phyloP scores from a whole-genome alignment of 805 yeast species.

The Candida qinlingensis region DNA sequence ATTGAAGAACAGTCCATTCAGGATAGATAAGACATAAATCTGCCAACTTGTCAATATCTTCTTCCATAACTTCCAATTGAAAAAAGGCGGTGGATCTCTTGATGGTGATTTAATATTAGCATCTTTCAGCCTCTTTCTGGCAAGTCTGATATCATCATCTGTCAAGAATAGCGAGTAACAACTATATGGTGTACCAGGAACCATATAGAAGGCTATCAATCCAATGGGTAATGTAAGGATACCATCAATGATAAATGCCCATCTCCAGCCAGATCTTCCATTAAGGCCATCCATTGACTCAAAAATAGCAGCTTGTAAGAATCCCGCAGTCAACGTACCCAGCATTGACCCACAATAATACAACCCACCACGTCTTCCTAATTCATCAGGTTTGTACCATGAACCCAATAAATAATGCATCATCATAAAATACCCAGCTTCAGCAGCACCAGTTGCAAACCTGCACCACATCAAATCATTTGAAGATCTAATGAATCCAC shows the following conservation, averaged over 20 bases:
- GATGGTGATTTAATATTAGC: slow-evolving; percentile 28
- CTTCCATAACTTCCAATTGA: slow-evolving; percentile 45
- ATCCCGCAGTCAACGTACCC: slow-evolving; percentile 40
- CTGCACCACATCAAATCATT: slow-evolving; percentile 1
- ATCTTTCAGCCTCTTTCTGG: slow-evolving; percentile 38
- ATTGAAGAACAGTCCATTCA: slow-evolving; percentile 52
- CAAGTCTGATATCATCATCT: slow-evolving; percentile 51
- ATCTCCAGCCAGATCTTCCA: slow-evolving; percentile 54
- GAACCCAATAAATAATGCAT: slow-evolving; percentile 52
- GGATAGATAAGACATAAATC: slow-evolving; percentile 40
- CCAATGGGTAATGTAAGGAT: slow-evolving; percentile 5
- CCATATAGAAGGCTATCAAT: slow-evolving; percentile 34
- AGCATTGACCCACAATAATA: slow-evolving; percentile 48
- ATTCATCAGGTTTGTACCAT: slow-evolving; percentile 52
- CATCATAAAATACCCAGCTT: slow-evolving; percentile 14
- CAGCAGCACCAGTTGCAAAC: slow-evolving; percentile 12
- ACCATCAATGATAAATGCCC: slow-evolving; percentile 41
- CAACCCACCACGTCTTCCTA: slow-evolving; percentile 54
- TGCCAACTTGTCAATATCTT: slow-evolving; percentile 51
- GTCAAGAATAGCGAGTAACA: slow-evolving; percentile 48
- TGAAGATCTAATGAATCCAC: neutral
- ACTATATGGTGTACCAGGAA: slow-evolving; percentile 64
- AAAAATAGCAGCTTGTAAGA: slow-evolving; percentile 7
- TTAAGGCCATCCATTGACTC: slow-evolving; percentile 31
- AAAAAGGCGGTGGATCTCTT: slow-evolving; percentile 24